Evolutionary conservation across 345 rosid species (phyloP).

Genomic region (Litchi chinensis): DNA sequence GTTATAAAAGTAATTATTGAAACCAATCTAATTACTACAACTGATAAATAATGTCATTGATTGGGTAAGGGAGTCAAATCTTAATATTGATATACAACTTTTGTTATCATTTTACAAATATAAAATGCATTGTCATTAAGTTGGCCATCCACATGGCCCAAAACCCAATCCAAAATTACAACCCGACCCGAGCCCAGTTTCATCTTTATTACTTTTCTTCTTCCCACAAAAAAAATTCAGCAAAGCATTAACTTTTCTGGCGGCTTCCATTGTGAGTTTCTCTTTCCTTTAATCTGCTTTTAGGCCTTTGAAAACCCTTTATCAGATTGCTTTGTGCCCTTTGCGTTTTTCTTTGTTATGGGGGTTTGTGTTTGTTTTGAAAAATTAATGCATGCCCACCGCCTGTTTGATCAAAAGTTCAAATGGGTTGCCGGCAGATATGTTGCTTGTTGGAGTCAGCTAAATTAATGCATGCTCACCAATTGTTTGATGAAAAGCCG

Average conservation of each 20-base stretch:
- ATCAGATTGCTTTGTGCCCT: neutral
- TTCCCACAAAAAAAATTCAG: neutral
- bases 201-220: neutral
- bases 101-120: too few relatives aligned
- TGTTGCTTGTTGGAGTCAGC: neutral
- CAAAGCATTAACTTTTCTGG: neutral
- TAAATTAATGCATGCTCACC: neutral
- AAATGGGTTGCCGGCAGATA: neutral
- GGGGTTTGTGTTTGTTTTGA: neutral
- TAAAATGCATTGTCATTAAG: too few relatives aligned
- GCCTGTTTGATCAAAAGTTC: constrained; percentile 3
- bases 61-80: too few relatives aligned
- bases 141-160: neutral
- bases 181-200: neutral
- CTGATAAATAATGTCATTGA: too few relatives aligned
- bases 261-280: constrained; percentile 5
- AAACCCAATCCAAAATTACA: neutral
- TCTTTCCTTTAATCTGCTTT: neutral
- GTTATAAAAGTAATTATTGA: too few relatives aligned
- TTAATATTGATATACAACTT: too few relatives aligned
- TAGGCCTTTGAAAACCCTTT: neutral
- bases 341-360: neutral
- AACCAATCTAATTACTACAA: too few relatives aligned
- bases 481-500: constrained; percentile 3
- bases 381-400: neutral